phyloP scores from a whole-genome alignment of 2,329 filamentous ascomycete species.

The Daldinia sp. region DNA sequence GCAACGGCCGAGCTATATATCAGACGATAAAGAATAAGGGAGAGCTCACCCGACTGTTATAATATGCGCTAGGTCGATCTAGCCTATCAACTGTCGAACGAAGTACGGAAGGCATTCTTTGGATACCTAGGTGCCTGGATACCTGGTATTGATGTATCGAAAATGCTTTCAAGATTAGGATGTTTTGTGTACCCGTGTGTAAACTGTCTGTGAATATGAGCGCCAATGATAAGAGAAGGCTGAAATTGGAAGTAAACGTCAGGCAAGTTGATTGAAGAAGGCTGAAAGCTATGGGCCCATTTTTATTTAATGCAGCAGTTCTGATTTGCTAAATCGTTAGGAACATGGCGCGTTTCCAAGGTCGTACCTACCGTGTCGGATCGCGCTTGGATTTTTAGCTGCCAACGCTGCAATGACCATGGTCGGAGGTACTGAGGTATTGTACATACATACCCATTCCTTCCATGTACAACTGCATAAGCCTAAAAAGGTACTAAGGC shows the following conservation, averaged over 20 bases:
- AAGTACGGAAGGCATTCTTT: slow-evolving; percentile 52
- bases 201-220: background rate
- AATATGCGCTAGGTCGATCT: slow-evolving; percentile 95
- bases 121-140: too few species aligned
- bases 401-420: too few species aligned
- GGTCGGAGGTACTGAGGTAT: too few species aligned
- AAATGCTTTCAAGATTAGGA: background rate
- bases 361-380: slow-evolving; percentile 17
- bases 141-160: background rate
- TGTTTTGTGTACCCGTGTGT: background rate
- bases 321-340: slow-evolving; percentile 9
- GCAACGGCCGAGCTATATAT: slow-evolving; percentile 2
- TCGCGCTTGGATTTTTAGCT: slow-evolving; percentile 24
- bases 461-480: background rate
- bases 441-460: background rate
- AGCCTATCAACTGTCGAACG: slow-evolving; percentile 87
- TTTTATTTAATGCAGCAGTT: slow-evolving; percentile 1
- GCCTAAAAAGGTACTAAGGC: background rate
- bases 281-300: slow-evolving; percentile 22
- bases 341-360: background rate
- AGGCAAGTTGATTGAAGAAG: slow-evolving; percentile 17
- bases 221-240: slow-evolving; percentile 16
- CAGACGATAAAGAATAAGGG: slow-evolving; percentile 14
- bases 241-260: slow-evolving; percentile 11
- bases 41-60: slow-evolving; percentile 75